Evolutionary conservation across 2,329 filamentous ascomycete genomes (phyloP).

Genomic region (Dactylellina leptospora): DNA sequence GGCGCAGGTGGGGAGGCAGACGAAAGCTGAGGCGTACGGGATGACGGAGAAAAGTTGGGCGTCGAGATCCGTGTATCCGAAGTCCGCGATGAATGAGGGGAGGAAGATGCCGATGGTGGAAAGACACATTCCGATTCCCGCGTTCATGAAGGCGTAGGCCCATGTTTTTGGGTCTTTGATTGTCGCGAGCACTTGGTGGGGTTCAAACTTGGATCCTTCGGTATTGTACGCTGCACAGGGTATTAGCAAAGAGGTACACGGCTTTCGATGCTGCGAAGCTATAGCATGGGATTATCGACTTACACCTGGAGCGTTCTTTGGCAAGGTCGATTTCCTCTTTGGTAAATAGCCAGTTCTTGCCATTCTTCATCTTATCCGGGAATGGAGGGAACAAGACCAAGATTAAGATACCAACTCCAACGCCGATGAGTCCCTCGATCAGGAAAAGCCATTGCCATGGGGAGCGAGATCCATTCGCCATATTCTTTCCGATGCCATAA

Average conservation of each 20-base stretch:
- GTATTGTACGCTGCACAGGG: conserved; percentile 15
- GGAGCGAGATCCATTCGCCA: conserved; percentile 66
- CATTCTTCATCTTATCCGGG: conserved; percentile 33
- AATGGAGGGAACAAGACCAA: conserved; percentile 13
- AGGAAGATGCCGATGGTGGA: conserved; percentile 36
- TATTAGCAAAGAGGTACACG: not conserved
- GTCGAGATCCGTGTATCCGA: conserved; percentile 23
- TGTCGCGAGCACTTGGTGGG: conserved; percentile 15
- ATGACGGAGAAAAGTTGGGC: conserved; percentile 32
- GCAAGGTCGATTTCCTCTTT: conserved; percentile 35
- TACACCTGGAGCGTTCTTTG: conserved; percentile 17
- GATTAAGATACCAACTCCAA: conserved; percentile 60
- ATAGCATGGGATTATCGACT: not conserved
- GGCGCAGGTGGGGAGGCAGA: conserved; percentile 11
- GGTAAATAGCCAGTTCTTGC: conserved; percentile 35
- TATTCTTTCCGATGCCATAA: conserved; percentile 62
- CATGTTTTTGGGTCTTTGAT: conserved; percentile 30
- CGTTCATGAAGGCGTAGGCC: conserved; percentile 32
- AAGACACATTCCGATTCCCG: conserved; percentile 29
- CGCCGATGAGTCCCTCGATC: conserved; percentile 68
- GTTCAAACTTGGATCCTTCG: conserved; percentile 29
- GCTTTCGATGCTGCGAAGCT: not conserved
- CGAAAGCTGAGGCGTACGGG: conserved; percentile 17
- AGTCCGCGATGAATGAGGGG: conserved; percentile 32
- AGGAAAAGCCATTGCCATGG: conserved; percentile 87